Percentiles rank a stretch among this genome's conserved stretches.
These are phyloP conservation scores for Alternaria sp. DNA, from an alignment of 2,329 filamentous ascomycete genomes.

Conservation along the genomic window DNA sequence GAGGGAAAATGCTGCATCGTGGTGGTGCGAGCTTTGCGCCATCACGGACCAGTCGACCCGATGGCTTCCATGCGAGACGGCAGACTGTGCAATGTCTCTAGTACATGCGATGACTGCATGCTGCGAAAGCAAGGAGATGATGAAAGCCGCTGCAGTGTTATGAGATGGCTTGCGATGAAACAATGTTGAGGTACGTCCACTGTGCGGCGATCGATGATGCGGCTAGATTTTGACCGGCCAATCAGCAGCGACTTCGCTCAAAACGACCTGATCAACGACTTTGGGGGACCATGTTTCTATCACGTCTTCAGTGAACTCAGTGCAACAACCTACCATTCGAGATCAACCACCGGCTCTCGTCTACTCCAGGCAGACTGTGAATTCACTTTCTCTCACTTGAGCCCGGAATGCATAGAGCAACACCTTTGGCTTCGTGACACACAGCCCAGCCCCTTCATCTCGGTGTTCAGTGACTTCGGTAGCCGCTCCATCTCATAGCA, in stretches of 20 bases:
- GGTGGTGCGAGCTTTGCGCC: constrained; percentile 13
- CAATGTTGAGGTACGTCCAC: constrained; percentile 5
- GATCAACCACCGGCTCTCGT: fast-evolving
- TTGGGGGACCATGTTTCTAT: not conserved
- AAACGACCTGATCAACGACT: not conserved
- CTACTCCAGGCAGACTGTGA: not conserved
- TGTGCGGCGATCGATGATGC: not conserved
- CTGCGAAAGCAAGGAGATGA: not conserved
- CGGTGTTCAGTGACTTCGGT: constrained; percentile 12
- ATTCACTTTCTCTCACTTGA: not conserved
- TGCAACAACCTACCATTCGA: not conserved
- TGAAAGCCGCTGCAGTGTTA: not conserved
- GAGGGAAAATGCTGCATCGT: not conserved
- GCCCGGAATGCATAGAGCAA: not conserved
- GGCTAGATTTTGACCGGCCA: not conserved
- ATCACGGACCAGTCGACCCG: constrained; percentile 12
- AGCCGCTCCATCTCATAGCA: not conserved
- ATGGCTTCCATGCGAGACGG: not conserved
- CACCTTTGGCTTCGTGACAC: not conserved
- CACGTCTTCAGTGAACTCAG: constrained; percentile 3
- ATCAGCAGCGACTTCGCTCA: constrained; percentile 2
- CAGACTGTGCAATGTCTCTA: not conserved
- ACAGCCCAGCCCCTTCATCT: constrained; percentile 1
- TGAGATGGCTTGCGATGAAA: constrained; percentile 5
- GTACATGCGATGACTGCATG: not conserved